Conservation (phyloP, 2,329 filamentous ascomycete species). For the Talaromyces sp. region DNA sequence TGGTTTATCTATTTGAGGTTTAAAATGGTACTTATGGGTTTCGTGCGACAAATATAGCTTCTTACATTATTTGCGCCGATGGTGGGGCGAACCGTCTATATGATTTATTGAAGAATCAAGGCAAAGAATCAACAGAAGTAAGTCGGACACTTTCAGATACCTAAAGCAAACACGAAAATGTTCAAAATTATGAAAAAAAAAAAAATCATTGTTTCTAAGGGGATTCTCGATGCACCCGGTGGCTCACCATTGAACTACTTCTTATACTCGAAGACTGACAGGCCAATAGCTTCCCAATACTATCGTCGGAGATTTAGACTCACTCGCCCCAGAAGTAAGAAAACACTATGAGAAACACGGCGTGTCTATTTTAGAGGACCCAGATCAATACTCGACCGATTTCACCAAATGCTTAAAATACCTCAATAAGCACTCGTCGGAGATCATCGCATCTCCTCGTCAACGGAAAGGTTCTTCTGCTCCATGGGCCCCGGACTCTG, state of each 20-base stretch:
- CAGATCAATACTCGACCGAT: slow-evolving; percentile 87
- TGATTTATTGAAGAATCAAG: slow-evolving; percentile 47
- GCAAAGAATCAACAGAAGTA: slow-evolving; percentile 37
- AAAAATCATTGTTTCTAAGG: no score
- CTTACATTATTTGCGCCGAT: slow-evolving; percentile 78
- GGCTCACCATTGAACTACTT: not conserved
- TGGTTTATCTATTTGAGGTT: not conserved
- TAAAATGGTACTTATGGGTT: not conserved
- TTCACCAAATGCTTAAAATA: slow-evolving; percentile 79
- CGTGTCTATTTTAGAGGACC: slow-evolving; percentile 67
- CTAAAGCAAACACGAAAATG: not conserved
- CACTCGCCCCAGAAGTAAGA: slow-evolving; percentile 64
- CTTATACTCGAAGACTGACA: slow-evolving; percentile 5
- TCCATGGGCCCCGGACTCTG: slow-evolving; percentile 7
- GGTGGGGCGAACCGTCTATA: slow-evolving; percentile 82
- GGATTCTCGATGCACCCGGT: no score
- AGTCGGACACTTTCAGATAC: slow-evolving; percentile 3
- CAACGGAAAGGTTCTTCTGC: slow-evolving; percentile 6
- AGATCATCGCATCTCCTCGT: slow-evolving; percentile 28
- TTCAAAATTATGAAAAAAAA: no score
- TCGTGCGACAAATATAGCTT: slow-evolving; percentile 50
- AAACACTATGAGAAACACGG: slow-evolving; percentile 66
- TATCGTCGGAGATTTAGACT: slow-evolving; percentile 92
- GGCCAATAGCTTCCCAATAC: slow-evolving; percentile 59
- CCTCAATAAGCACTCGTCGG: slow-evolving; percentile 47